Evolutionary conservation across 176 grass and related monocot species (phyloP).

Genomic region (Miscanthus lutarioriparius): DNA sequence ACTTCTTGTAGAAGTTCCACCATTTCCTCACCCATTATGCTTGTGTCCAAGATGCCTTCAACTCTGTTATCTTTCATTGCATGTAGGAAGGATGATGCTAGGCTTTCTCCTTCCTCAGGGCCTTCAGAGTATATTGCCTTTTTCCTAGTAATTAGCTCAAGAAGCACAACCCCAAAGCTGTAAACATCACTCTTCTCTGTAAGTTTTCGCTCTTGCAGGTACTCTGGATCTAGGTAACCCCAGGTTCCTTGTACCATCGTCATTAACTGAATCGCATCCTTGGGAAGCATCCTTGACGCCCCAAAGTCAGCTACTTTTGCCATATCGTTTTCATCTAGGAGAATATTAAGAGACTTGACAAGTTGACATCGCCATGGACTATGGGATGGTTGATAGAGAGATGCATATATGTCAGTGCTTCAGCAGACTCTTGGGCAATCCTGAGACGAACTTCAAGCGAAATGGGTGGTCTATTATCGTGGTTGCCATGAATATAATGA

Average conservation of each 20-base stretch:
- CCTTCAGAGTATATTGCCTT: not conserved
- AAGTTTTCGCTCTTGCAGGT: constrained; percentile 1
- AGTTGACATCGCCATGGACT: constrained; percentile 22
- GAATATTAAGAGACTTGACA: constrained; percentile 1
- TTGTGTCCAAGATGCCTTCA: no score
- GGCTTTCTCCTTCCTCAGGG: not conserved
- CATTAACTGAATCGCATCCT: constrained; percentile 11
- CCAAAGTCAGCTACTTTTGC: constrained; percentile 4
- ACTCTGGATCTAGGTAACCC: constrained; percentile 28
- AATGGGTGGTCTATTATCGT: not conserved
- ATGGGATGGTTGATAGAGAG: constrained; percentile 17
- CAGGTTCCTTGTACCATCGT: not conserved
- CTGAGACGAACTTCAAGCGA: not conserved
- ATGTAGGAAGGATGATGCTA: not conserved
- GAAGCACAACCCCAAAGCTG: constrained; percentile 24
- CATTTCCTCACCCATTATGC: no score
- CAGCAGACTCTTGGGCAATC: no score
- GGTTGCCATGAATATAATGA: not conserved
- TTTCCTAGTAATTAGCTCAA: not conserved
- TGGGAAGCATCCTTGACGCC: constrained; percentile 5
- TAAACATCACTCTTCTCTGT: constrained; percentile 13
- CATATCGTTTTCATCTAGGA: not conserved
- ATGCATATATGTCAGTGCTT: constrained; percentile 14
- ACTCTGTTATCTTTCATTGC: constrained; percentile 6
- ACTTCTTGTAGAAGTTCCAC: no score